Base-by-base conservation (phyloP, 257 asterid genomes). In the Thymus quinquecostatus region DNA sequence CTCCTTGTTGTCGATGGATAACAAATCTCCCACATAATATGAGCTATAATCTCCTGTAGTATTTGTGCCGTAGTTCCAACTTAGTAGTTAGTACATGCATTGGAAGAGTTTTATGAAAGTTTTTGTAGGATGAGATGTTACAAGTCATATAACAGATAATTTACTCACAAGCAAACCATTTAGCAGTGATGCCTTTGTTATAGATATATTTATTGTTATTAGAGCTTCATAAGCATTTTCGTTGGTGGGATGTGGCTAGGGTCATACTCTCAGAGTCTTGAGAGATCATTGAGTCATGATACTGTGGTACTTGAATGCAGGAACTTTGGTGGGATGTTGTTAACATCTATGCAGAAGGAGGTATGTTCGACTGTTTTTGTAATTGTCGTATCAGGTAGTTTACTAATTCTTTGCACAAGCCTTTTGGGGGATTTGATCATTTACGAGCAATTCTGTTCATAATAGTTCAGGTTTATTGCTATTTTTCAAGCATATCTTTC, bases 131-230 rank as follows among this genome's bases (percentile, higher is more conserved):
- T 11, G 28, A 60, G 14, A 28, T 49, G 27, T 54, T 33, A 28
- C 47, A 7, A 13, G 27, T 63, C 13, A 9, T 45, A 14, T 70
- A 6, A 14, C 41, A 34, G 13, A 70, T 59, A 60, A 59, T 32
- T n/a, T 45, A 45, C 45, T 57, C 27, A 21, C 21, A 29, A 55
- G 56, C 65, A 41, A 21, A 66, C 60, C 61, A 66, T 6, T 34
- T 8, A 14, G 13, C 45, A 44, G 36, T 14, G 32, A 14, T 38
- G 9, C 21, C 55, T 27, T 5, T 70, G 36, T 45, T 33, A 5
- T 60, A n/a, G 40, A 34, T 34, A 40, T 21, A 55, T 51, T 44
- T 1, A 13, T 8, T 55, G 29, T 60, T 10, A 28, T 38, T 38
- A 38, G 41, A 38, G 6, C 41, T 38, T 38, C 41, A 5, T 38